Evolutionary conservation across 106 monocot genomes (phyloP), one percentile per base, ranked within the genome.

Genomic region (Cymbidium sinense): DNA sequence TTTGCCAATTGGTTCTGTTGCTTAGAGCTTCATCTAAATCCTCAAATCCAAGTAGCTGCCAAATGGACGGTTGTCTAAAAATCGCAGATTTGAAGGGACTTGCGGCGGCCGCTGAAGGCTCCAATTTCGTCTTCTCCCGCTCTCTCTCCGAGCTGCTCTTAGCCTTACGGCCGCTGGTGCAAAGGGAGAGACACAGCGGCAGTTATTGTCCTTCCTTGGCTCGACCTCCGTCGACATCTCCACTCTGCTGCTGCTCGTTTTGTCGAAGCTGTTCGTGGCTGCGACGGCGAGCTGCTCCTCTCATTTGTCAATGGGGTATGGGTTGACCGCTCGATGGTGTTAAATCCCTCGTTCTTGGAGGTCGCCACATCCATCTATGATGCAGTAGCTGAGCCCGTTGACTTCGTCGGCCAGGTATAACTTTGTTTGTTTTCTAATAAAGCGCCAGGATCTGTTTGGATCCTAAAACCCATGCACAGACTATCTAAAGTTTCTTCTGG

Each of bases 81-180:
- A 78, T 18, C 67, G 67, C 28, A 4, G 61, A 25, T 7, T 61
- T 61, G 9, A 27, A 7, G 23, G 61, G 61, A 25, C 25, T 61
- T 61, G 25, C 27, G 43, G 58, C 75, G 11, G 74, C 31, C 2
- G 70, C 37, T 21, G 37, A 36, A 2, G 75, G 70, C 50, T 77
- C 80, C 19, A 87, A 87, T 44, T 83, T 87, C 77, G 81, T 81
- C 50, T 81, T 87, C 80, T 87, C 2, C 83, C 83, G 15, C 41
- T 87, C 5, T 87, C 87, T 3, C 78, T 87, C 58, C 43, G 43
- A 0, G 77, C 77, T 0, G 83, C 81, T 18, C 78, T 87, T 28
- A 75, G 69, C 78, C 70, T 84, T 0, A 78, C 70, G 1, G 83
- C 84, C 0, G 74, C 31, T 3, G 84, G 84, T 2, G 39, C 84